A percentile compares a stretch with the other conserved stretches of the same genome.
phyloP scores from a whole-genome alignment of 2,329 filamentous ascomycete species.

The Onygenales sp. region DNA sequence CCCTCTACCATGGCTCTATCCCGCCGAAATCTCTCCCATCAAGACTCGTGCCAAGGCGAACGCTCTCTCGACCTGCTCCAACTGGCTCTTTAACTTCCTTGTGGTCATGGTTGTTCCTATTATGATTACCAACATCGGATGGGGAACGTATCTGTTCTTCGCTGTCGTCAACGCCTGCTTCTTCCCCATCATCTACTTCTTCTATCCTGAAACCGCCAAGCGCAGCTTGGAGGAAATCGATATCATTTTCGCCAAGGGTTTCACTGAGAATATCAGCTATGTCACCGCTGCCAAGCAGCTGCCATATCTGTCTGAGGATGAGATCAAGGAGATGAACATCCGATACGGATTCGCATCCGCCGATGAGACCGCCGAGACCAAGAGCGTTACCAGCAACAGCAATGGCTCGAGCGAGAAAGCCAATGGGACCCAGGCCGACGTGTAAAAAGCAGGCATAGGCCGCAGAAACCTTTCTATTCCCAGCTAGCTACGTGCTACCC shows the following conservation, averaged over 20 bases:
- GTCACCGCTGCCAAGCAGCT: conserved; percentile 16
- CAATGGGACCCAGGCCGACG: background rate
- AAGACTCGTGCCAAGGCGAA: conserved; percentile 45
- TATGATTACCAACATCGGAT: conserved; percentile 19
- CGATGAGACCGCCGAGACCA: background rate
- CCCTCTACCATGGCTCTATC: conserved; percentile 47
- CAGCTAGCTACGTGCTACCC: too few relatives aligned
- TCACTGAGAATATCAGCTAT: conserved; percentile 10
- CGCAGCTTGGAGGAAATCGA: conserved; percentile 24
- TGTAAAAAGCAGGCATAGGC: background rate
- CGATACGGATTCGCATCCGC: conserved; percentile 7
- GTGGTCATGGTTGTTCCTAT: conserved; percentile 26
- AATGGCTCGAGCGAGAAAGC: background rate
- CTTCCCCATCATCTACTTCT: conserved; percentile 22
- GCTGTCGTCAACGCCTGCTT: conserved; percentile 17
- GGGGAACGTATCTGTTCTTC: conserved; percentile 26
- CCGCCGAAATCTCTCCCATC: conserved; percentile 42
- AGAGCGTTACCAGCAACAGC: background rate
- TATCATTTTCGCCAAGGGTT: conserved; percentile 18
- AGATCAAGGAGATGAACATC: conserved; percentile 11
- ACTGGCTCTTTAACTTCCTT: conserved; percentile 44
- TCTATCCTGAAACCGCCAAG: conserved; percentile 22
- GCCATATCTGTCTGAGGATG: conserved; percentile 12
- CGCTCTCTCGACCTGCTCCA: conserved; percentile 39
- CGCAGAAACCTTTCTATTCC: too few relatives aligned